Percentiles rank a stretch among this genome's conserved stretches.
Evolutionary conservation across 306 rosid genomes (phyloP).

Genomic region (Rosa persica): DNA sequence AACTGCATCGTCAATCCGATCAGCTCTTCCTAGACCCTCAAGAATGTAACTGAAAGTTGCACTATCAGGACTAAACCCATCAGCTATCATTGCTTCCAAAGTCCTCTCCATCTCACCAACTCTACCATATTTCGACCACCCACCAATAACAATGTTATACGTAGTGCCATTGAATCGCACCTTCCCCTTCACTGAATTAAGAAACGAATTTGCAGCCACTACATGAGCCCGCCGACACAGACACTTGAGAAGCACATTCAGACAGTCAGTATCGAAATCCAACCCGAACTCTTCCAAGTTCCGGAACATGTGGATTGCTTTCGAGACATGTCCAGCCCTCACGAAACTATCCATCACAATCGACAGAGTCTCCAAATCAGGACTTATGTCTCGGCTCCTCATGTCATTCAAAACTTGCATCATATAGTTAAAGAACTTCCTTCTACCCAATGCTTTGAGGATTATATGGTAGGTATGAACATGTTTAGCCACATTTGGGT

Average conservation of each 20-base stretch:
- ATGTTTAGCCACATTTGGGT: constrained; percentile 45
- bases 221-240: constrained; percentile 63
- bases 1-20: constrained; percentile 55
- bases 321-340: constrained; percentile 60
- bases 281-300: constrained; percentile 58
- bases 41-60: constrained; percentile 45
- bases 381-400: constrained; percentile 37
- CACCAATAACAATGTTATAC: constrained; percentile 54
- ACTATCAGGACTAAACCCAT: constrained; percentile 59
- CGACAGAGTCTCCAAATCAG: constrained; percentile 47
- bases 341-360: constrained; percentile 69
- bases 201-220: constrained; percentile 56
- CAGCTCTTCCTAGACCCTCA: constrained; percentile 80
- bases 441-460: constrained; percentile 77
- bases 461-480: constrained; percentile 45
- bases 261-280: constrained; percentile 41
- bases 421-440: constrained; percentile 56
- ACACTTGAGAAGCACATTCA: constrained; percentile 61
- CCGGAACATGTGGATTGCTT: constrained; percentile 56
- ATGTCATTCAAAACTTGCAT: constrained; percentile 42
- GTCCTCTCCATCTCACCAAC: constrained; percentile 57
- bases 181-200: constrained; percentile 58
- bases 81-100: constrained; percentile 57
- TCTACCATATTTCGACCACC: constrained; percentile 72
- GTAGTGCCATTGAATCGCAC: constrained; percentile 41